phyloP scores from a whole-genome alignment of 2,329 filamentous ascomycete genomes.

The Arthrobotrys pseudoclavata region DNA sequence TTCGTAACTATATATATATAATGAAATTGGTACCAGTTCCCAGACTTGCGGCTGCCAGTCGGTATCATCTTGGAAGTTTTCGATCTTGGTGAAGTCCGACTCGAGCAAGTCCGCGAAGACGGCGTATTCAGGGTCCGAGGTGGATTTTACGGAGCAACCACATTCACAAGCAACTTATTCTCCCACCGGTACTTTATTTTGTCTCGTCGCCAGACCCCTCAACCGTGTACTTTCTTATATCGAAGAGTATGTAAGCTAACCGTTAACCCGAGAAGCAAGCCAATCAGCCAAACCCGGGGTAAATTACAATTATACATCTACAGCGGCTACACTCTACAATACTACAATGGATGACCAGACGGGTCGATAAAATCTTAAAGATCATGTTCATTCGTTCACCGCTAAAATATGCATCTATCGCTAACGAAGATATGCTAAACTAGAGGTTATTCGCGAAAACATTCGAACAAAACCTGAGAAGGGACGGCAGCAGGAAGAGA shows the following conservation, averaged over 20 bases:
- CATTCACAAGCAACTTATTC: conserved; percentile 73
- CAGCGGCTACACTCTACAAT: not conserved
- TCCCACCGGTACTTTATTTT: not conserved
- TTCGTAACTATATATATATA: not conserved
- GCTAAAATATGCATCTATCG: conserved; percentile 19
- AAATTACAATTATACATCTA: conserved; percentile 6
- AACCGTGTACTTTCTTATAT: too few species aligned
- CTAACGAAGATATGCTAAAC: conserved; percentile 11
- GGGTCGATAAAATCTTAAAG: not conserved
- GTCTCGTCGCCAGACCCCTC: too few species aligned
- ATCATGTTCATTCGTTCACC: not conserved
- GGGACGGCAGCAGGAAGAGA: not conserved
- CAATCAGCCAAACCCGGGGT: not conserved
- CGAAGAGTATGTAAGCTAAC: not conserved
- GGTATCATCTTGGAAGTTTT: conserved; percentile 69
- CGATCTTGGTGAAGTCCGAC: conserved; percentile 76
- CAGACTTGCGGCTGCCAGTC: conserved; percentile 78
- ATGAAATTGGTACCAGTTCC: conserved; percentile 68
- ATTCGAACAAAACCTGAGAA: not conserved
- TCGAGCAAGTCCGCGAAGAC: conserved; percentile 79
- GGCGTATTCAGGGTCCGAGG: conserved; percentile 66
- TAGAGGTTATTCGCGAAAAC: not conserved
- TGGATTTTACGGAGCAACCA: conserved; percentile 74
- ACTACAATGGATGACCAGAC: not conserved
- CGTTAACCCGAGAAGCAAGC: not conserved